These are phyloP conservation scores for Paspalum vaginatum DNA, from an alignment of 176 grass and related monocot genomes.

Conservation along the genomic window DNA sequence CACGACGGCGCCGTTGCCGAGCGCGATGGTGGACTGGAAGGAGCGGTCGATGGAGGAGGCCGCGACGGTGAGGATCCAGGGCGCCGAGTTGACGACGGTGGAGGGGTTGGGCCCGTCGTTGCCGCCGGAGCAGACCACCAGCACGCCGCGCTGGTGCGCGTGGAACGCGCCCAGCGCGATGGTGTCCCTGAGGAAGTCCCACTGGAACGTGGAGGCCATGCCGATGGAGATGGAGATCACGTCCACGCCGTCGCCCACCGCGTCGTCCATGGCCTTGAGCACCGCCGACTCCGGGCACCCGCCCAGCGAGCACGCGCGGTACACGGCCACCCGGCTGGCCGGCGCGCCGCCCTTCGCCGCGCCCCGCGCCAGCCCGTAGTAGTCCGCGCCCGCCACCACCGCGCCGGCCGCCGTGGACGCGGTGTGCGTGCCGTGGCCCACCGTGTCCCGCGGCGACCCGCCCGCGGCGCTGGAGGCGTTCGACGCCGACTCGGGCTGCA, in stretches of 20 bases:
- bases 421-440: conserved; percentile 88
- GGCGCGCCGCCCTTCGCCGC: conserved; percentile 79
- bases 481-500: conserved; percentile 40
- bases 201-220: conserved; percentile 81
- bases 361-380: conserved; percentile 79
- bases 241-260: conserved; percentile 86
- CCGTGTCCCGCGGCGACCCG: conserved; percentile 72
- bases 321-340: conserved; percentile 67
- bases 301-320: conserved; percentile 88
- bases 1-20: conserved; percentile 69
- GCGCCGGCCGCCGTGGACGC: conserved; percentile 81
- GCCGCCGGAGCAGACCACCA: conserved; percentile 91
- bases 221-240: conserved; percentile 92
- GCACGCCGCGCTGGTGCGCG: conserved; percentile 74
- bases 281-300: conserved; percentile 79
- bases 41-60: conserved; percentile 85
- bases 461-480: conserved; percentile 38
- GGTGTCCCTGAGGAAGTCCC: conserved; percentile 80
- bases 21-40: conserved; percentile 75
- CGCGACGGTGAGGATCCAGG: conserved; percentile 90
- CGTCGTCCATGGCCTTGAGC: conserved; percentile 90
- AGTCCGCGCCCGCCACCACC: conserved; percentile 56
- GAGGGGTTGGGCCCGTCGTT: conserved; percentile 89
- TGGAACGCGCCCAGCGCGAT: conserved; percentile 91
- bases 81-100: conserved; percentile 87